Percentiles rank a stretch among this genome's conserved stretches.
phyloP scores from a whole-genome alignment of 2,329 filamentous ascomycete species.

The Biscogniauxia mediterranea region DNA sequence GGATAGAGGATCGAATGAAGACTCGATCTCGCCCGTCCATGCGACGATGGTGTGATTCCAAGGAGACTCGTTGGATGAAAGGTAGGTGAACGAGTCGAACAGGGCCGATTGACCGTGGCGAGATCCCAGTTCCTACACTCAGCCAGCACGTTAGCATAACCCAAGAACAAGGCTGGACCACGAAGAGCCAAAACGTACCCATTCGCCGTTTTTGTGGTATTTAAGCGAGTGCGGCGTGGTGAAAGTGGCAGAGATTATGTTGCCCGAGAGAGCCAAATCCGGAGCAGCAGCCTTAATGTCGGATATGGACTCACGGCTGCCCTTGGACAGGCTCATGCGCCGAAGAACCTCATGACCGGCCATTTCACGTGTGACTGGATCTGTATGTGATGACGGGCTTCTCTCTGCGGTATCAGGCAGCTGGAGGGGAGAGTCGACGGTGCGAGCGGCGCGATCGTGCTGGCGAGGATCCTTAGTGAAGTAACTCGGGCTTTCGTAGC shows the following conservation, averaged over 20 bases:
- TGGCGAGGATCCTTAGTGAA: conserved; percentile 29
- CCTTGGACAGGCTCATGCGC: conserved; percentile 42
- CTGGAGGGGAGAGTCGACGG: conserved; percentile 14
- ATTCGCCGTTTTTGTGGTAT: conserved; percentile 58
- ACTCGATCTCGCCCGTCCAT: conserved; percentile 87
- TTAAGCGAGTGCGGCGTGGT: conserved; percentile 60
- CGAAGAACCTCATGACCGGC: conserved; percentile 42
- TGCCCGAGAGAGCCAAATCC: conserved; percentile 58
- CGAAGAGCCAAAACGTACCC: conserved; percentile 47
- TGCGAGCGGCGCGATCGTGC: conserved; percentile 21
- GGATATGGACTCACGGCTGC: conserved; percentile 49
- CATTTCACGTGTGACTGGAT: conserved; percentile 31
- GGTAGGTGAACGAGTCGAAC: conserved; percentile 85
- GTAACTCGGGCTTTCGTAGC: conserved; percentile 29
- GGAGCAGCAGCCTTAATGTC: conserved; percentile 57
- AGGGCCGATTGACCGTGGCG: conserved; percentile 87
- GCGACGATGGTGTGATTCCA: conserved; percentile 94
- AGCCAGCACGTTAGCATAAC: conserved; percentile 7
- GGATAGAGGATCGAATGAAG: conserved; percentile 42
- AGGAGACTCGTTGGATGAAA: conserved; percentile 77
- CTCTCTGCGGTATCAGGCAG: conserved; percentile 20
- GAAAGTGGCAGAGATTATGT: conserved; percentile 65
- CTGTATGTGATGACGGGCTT: conserved; percentile 16
- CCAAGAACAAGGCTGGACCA: not conserved
- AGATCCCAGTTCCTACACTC: conserved; percentile 64